Conservation (phyloP, 306 rosid genomes). For the Cicer yamashitae region DNA sequence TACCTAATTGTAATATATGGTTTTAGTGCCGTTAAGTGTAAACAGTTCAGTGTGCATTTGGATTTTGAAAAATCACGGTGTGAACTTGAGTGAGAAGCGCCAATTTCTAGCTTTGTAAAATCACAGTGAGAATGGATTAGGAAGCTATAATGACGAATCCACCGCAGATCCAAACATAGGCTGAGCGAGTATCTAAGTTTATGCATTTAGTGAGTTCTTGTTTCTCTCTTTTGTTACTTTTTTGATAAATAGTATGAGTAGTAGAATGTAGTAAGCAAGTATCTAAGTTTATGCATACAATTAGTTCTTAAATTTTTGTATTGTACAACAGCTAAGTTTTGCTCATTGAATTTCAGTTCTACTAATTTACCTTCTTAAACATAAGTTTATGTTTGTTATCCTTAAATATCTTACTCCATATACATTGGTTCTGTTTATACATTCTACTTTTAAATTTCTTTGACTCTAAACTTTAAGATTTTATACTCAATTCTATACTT, state of each 20-base stretch:
- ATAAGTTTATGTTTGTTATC: neutral
- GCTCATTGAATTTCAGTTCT: neutral
- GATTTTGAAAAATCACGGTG: neutral
- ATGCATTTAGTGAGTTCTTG: neutral
- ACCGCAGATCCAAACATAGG: too few relatives aligned
- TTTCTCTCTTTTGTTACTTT: neutral
- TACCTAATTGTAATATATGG: too few relatives aligned
- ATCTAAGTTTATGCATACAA: neutral
- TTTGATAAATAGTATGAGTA: neutral
- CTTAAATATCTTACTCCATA: neutral
- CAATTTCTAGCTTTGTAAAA: too few relatives aligned
- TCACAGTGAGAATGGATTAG: too few relatives aligned
- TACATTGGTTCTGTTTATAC: slow-evolving; percentile 4
- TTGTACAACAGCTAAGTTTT: neutral
- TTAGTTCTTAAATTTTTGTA: neutral
- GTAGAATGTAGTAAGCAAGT: neutral
- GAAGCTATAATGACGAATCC: too few relatives aligned
- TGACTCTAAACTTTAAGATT: neutral
- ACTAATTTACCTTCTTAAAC: neutral
- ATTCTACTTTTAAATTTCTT: neutral
- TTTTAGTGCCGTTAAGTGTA: neutral
- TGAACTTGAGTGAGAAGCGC: too few relatives aligned
- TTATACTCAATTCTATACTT: neutral
- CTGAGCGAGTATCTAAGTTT: too few relatives aligned
- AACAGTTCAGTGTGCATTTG: neutral